phyloP scores from a whole-genome alignment of 768 basidiomycete species.

The Lentinula sp. region DNA sequence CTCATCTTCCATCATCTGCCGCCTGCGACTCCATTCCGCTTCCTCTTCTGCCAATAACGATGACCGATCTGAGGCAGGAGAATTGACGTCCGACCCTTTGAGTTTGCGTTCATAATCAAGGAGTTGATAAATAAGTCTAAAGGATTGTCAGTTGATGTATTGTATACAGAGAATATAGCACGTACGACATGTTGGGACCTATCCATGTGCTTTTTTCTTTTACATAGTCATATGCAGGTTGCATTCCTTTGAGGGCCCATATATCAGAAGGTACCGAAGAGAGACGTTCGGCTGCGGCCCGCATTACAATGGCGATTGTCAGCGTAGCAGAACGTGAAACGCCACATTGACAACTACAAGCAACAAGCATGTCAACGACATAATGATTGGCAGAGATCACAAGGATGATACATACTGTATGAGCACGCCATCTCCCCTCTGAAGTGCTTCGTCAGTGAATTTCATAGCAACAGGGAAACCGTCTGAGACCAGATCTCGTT shows the following conservation, averaged over 20 bases:
- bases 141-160: background rate
- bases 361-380: conserved; percentile 14
- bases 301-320: conserved; percentile 89
- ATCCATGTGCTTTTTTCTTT: conserved; percentile 85
- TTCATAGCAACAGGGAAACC: conserved; percentile 79
- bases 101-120: conserved; percentile 84
- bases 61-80: conserved; percentile 47
- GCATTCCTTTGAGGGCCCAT: conserved; percentile 81
- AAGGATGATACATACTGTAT: conserved; percentile 62
- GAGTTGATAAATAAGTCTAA: conserved; percentile 87
- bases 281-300: conserved; percentile 70
- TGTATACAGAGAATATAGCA: conserved; percentile 17
- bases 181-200: conserved; percentile 94
- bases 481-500: conserved; percentile 73
- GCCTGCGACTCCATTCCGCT: conserved; percentile 75
- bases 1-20: conserved; percentile 53
- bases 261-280: conserved; percentile 67
- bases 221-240: conserved; percentile 84
- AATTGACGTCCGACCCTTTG: conserved; percentile 42
- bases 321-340: conserved; percentile 88
- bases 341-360: conserved; percentile 82
- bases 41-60: conserved; percentile 56
- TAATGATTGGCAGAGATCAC: conserved; percentile 8
- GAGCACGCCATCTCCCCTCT: conserved; percentile 72
- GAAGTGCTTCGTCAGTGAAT: conserved; percentile 73